Evolutionary conservation across 371 early-diverging fungal genomes (phyloP), one percentile per base, ranked within the genome.

Genomic region (Lichtheimia ramosa): DNA sequence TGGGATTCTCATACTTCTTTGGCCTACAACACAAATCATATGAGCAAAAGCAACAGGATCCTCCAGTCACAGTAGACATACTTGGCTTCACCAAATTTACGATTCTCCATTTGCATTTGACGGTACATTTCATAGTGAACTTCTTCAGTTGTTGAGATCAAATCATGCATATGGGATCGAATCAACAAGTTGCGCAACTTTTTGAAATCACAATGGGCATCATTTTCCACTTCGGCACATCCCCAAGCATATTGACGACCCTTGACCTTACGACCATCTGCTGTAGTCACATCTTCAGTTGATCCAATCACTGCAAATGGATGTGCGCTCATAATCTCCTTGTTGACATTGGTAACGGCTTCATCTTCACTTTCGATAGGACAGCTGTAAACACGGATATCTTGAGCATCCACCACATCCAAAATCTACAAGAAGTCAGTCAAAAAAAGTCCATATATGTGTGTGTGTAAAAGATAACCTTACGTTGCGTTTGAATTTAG

Each of bases 161-260:
- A 82, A 64, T 94, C 95, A 63, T 93, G 83, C 96, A 96, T 94
- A 73, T 96, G 95, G 12, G 93, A 89, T 59, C 93, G 83, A 69
- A 96, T 90, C 57, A 96, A 83, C 61, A 96, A 79, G 73, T 87
- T 90, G 61, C 97, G 91, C 48, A 99, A 87, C 77, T 94, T 93
- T 67, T 84, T 87, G 73, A 97, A 95, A 73, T 97, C 97, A 69
- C 91, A 92, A 66, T 92, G 89, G 41, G 81, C 82, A 62, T 94
- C 93, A 63, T 92, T 91, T 65, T 96, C 95, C 25, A 95, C 92
- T 66, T 93, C 92, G 5, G 92, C 90, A 57, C 91, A 87, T 61
- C 97, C 97, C 97, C 97, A 97, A 5, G 88, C 70, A 78, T 94
- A 97, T 67, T 93, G 86, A 40, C 97, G 84, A 34, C 95, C 97